These are phyloP conservation scores for Pleurotus giganteus DNA, from an alignment of 768 basidiomycete genomes.

Conservation along the genomic window DNA sequence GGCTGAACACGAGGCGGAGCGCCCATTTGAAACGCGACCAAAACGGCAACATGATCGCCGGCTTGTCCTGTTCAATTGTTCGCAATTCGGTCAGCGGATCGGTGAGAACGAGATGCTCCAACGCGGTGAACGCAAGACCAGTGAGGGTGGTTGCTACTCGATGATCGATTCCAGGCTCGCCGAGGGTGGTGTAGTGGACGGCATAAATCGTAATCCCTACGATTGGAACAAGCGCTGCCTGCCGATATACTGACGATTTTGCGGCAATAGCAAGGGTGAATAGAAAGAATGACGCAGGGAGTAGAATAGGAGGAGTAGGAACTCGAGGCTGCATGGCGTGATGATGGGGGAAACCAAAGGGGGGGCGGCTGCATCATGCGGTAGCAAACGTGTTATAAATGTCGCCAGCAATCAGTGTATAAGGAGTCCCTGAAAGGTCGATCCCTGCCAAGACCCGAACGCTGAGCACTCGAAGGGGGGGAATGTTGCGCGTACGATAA, in stretches of 20 bases:
- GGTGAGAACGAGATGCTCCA: not conserved
- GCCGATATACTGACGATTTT: not conserved
- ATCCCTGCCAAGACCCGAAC: too few species aligned
- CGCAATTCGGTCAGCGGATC: not conserved
- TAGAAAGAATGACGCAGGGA: not conserved
- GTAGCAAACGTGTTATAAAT: too few species aligned
- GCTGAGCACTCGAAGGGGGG: too few species aligned
- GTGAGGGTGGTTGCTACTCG: not conserved
- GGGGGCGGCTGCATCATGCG: too few species aligned
- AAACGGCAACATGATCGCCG: not conserved
- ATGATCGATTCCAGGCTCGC: not conserved
- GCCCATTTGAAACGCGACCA: not conserved
- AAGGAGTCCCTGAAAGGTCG: too few species aligned
- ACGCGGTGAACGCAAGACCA: not conserved
- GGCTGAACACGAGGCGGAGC: not conserved
- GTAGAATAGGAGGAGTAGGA: not conserved
- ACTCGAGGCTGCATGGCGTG: too few species aligned
- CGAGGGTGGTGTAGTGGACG: not conserved
- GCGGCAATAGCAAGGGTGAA: not conserved
- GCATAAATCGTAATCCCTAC: not conserved
- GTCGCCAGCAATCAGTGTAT: too few species aligned
- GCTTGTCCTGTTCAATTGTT: not conserved
- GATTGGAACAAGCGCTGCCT: not conserved
- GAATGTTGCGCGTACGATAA: too few species aligned
- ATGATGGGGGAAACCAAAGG: too few species aligned